Percentiles rank a stretch among this genome's conserved stretches.
These are phyloP conservation scores for Salix brachista DNA, from an alignment of 345 rosid genomes.

Conservation along the genomic window DNA sequence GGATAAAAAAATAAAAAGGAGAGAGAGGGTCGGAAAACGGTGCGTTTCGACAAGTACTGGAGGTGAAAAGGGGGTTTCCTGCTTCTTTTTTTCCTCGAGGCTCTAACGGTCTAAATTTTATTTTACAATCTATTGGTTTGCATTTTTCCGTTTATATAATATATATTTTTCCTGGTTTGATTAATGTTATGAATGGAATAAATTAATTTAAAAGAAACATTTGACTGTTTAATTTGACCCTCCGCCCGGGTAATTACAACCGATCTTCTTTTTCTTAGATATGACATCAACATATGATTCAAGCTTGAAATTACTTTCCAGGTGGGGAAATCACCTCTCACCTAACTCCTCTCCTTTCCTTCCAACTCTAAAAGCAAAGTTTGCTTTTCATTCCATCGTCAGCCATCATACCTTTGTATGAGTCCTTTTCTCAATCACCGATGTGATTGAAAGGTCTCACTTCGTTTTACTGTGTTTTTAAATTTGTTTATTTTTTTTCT, in stretches of 20 bases:
- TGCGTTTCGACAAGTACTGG: no score
- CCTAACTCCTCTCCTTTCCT: not conserved
- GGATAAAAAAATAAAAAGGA: no score
- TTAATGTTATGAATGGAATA: not conserved
- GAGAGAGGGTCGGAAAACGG: no score
- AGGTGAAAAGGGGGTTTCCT: no score
- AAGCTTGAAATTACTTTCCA: slow-evolving; percentile 4
- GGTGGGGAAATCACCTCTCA: slow-evolving; percentile 1
- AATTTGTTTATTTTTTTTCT: no score
- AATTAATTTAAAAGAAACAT: not conserved
- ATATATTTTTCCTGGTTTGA: not conserved
- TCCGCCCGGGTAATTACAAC: not conserved
- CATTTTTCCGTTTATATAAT: not conserved
- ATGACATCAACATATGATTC: not conserved
- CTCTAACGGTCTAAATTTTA: not conserved
- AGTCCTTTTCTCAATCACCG: not conserved
- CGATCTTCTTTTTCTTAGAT: not conserved
- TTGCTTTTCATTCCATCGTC: not conserved
- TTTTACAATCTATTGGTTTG: not conserved
- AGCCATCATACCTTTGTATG: not conserved
- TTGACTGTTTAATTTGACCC: not conserved
- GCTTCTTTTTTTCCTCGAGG: no score
- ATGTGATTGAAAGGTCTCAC: not conserved
- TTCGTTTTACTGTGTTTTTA: no score
- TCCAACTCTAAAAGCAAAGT: not conserved